Base-by-base conservation (phyloP, 2,329 filamentous ascomycete species). In the Alternaria dauci region DNA sequence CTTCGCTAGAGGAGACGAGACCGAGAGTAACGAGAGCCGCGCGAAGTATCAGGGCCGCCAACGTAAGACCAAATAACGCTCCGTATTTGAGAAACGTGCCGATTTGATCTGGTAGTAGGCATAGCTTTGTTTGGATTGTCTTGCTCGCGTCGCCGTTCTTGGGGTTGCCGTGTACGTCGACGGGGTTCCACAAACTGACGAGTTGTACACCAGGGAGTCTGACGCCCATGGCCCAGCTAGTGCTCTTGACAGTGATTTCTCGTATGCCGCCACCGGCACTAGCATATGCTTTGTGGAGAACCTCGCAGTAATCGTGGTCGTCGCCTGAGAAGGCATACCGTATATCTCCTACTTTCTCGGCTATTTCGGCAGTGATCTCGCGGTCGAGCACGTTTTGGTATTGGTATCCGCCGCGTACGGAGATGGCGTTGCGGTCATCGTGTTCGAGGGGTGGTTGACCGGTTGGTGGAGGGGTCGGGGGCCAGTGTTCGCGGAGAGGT, bases 161-260 rank as follows among this genome's bases (percentile, higher is more conserved):
- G 2, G 74, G 62, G n/a, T 67, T 71, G 2, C 78, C 78, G 2
- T 54, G 58, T 12, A 80, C 81, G 69, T 94, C 91, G 55, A 98
- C 85, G 0, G 95, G 95, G 74, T 99, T 98, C 87, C 93, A 97
- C 58, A 99, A 83, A 76, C 93, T 97, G 41, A 93, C 86, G 81
- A 97, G 88, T 63, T 95, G 82, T 68, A 99, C 95, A 0, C 93
- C 95, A 0, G 95, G 95, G 6, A 86, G 89, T 0, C 92, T 87
- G 1, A 99, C 91, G 8, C 95, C 94, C 95, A 98, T 98, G 18
- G 93, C 93, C 93, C 94, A 97, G 72, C 90, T 96, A 68, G 96
- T 88, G 73, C 91, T 94, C 81, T 99, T 99, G 70, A 98, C 93
- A 0, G 95, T 99, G 66, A 97, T 96, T 77, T 99, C 95, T 25